Evolutionary conservation across 2,329 filamentous ascomycete species (phyloP).

Genomic region (Helotiales sp.): DNA sequence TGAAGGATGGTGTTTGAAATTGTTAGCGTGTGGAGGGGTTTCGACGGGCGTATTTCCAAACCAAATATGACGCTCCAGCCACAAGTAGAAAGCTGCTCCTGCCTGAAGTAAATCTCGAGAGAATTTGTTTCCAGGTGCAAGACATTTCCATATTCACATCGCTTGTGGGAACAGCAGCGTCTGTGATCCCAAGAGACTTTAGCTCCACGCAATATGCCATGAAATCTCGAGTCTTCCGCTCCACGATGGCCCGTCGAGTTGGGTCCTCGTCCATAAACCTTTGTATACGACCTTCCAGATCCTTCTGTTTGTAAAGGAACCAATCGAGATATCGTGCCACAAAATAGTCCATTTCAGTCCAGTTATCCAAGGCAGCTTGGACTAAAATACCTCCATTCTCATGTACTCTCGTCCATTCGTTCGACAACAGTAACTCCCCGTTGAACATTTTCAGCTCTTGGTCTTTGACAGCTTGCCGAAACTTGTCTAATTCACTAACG

Average conservation of each 20-base stretch:
- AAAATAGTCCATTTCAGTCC: no score
- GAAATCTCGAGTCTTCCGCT: background rate
- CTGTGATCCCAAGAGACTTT: background rate
- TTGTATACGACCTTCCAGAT: background rate
- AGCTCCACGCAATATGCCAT: background rate
- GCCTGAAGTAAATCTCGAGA: no score
- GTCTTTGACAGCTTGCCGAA: background rate
- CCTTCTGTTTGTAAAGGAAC: no score
- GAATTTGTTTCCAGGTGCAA: no score
- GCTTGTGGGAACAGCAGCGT: background rate
- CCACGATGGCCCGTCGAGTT: background rate
- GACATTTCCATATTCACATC: background rate
- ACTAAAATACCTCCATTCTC: no score
- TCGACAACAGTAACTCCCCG: background rate
- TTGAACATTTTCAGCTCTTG: background rate
- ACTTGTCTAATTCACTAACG: background rate
- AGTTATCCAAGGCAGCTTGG: background rate
- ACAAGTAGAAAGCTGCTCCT: no score
- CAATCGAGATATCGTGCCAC: no score
- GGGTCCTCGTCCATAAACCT: no score
- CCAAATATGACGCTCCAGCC: no score
- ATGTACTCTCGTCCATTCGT: background rate
- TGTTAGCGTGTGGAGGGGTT: no score
- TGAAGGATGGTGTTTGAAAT: no score
- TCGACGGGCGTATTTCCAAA: no score